A percentile compares a stretch with the other conserved stretches of the same genome.
These are phyloP conservation scores for Dacryopinax primogenitus DNA, from an alignment of 768 basidiomycete genomes.

Conservation along the genomic window DNA sequence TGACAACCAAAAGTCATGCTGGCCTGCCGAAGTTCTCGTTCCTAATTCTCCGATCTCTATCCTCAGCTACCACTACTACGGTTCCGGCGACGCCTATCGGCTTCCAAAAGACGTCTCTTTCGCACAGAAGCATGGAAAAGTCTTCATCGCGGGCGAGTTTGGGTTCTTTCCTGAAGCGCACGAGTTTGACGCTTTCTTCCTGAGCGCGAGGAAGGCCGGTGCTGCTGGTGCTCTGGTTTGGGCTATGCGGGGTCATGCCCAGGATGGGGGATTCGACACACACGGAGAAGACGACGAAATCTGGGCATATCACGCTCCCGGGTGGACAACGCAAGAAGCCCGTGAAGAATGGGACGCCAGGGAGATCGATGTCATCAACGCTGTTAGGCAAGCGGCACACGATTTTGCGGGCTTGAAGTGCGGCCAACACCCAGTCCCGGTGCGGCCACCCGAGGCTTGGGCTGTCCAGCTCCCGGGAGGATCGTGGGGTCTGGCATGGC, in stretches of 20 bases:
- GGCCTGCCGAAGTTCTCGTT: constrained; percentile 17
- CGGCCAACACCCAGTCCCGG: not conserved
- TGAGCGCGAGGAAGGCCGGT: constrained; percentile 13
- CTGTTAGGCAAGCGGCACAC: constrained; percentile 11
- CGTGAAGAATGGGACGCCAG: constrained; percentile 11
- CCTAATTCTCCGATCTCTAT: not conserved
- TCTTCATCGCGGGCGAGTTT: constrained; percentile 22
- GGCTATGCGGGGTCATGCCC: constrained; percentile 20
- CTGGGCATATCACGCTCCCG: constrained; percentile 17
- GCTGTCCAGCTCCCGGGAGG: not conserved
- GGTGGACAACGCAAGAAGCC: constrained; percentile 10
- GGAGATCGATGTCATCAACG: constrained; percentile 8
- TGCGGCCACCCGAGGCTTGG: not conserved
- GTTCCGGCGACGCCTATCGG: constrained; percentile 17
- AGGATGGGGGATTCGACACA: constrained; percentile 20
- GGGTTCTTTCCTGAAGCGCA: constrained; percentile 18
- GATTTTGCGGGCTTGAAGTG: constrained; percentile 7
- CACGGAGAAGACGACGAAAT: constrained; percentile 18
- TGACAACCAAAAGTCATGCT: constrained; percentile 18
- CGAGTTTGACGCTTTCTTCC: constrained; percentile 18
- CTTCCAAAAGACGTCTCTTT: constrained; percentile 19
- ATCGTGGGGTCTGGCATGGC: constrained; percentile 10
- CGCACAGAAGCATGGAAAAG: constrained; percentile 18
- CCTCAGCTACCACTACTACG: constrained; percentile 18
- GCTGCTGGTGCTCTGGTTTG: constrained; percentile 20